Base-by-base conservation (phyloP, 2,329 filamentous ascomycete genomes). In the Venturia aucupariae region DNA sequence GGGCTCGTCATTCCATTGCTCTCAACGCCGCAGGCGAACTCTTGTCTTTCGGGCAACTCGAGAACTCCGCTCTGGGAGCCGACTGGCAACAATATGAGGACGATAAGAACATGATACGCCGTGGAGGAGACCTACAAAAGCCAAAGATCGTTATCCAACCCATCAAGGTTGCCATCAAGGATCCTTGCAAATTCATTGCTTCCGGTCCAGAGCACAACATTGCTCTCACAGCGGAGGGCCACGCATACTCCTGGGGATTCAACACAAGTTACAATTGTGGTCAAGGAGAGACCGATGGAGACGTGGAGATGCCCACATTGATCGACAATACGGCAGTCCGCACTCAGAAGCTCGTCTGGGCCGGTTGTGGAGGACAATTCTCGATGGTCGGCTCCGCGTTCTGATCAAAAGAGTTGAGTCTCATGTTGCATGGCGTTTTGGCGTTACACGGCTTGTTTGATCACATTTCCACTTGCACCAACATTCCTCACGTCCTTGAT, bases 351-450 rank as follows among this genome's bases (percentile, higher is more conserved):
- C 81, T 97, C 54, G 81, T 86, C 41, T 90, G 83, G 76, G 90
- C 89, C n/a, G 90, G 90, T 54, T 88, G 88, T n/a, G 92, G 93
- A 68, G 92, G 92, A 5, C 92, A 97, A 72, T 97, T 86, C 74
- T 88, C 86, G 1, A 76, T 90, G 54, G 38, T 64, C 32, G 44
- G 46, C 35, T 60, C 59, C 15, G 27, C 51, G n/a, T 32, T 57
- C 35, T 57, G 15, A 57, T 57, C 19, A 15, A n/a, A 32, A 22
- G 5, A 35, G 6, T 19, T 30, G 30, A 35, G 0, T 55, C 6
- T 57, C 27, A 19, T 15, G n/a, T 35, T 22, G 4, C 6, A 32
- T 35, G 27, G 27, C 30, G 51, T 55, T 55, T 13, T 35, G 51
- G 51, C 51, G 51, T 57, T 57, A 24, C 11, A 32, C 19, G 13